Evolutionary conservation across 164 flowering plant genomes (phyloP).

Genomic region (Chimonanthus salicifolius): DNA sequence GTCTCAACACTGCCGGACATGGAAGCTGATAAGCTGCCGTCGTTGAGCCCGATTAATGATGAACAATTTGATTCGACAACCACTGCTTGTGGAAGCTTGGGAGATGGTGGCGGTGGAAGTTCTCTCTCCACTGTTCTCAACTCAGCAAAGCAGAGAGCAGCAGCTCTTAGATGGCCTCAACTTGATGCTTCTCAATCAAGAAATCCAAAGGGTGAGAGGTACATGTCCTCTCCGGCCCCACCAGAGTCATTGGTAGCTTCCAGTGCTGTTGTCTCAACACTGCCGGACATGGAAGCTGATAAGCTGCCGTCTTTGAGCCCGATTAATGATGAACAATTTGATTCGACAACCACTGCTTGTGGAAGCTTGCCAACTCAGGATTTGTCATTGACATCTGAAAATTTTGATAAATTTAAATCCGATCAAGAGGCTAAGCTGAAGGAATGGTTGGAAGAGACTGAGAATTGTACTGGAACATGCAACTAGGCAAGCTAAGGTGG

Average conservation of each 20-base stretch:
- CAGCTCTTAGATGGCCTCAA: conserved; percentile 54
- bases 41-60: conserved; percentile 37
- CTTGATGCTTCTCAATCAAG: conserved; percentile 31
- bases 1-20: conserved; percentile 22
- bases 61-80: conserved; percentile 24
- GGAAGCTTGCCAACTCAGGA: conserved; percentile 12
- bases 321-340: conserved; percentile 28
- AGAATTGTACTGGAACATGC: conserved; percentile 3
- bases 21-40: conserved; percentile 48
- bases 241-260: conserved; percentile 19
- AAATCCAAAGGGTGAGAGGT: conserved; percentile 15
- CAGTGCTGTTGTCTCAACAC: conserved; percentile 17
- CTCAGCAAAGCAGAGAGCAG: conserved; percentile 63
- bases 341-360: conserved; percentile 13
- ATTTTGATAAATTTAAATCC: conserved; percentile 63
- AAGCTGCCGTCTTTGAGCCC: conserved; percentile 52
- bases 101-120: no score
- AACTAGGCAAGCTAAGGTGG: conserved; percentile 9
- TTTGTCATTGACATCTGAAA: conserved; percentile 22
- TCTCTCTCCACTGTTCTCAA: not conserved
- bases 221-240: conserved; percentile 10
- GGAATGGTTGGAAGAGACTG: conserved; percentile 53
- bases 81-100: conserved; percentile 5
- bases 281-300: conserved; percentile 30
- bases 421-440: conserved; percentile 59